Evolutionary conservation across 176 grass and related monocot species (phyloP).

Genomic region (Carex parvula): DNA sequence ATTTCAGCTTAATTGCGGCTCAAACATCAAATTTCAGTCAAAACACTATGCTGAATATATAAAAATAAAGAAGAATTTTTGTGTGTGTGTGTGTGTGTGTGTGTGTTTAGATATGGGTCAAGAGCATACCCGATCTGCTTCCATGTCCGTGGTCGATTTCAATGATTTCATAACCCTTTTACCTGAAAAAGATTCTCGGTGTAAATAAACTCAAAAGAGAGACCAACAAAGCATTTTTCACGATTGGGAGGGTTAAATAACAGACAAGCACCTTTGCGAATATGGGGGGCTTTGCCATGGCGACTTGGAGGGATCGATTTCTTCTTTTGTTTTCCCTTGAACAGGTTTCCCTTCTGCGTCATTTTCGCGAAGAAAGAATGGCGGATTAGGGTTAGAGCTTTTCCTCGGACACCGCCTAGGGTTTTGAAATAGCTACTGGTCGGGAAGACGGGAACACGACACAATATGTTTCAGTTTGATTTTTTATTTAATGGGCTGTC

Average conservation of each 20-base stretch:
- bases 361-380: conserved; percentile 25
- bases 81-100: too few species aligned
- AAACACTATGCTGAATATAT: neutral
- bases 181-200: conserved; percentile 33
- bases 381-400: conserved; percentile 1
- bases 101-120: too few species aligned
- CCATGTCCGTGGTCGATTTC: conserved; percentile 66
- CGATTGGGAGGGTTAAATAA: neutral
- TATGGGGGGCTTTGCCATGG: conserved; percentile 61
- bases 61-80: neutral
- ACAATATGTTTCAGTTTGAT: neutral
- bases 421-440: neutral
- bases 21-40: neutral
- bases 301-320: conserved; percentile 74
- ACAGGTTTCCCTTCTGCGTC: conserved; percentile 87
- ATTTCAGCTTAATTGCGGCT: neutral
- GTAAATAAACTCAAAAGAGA: conserved; percentile 1
- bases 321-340: conserved; percentile 81
- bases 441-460: neutral
- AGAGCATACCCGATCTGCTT: conserved; percentile 51
- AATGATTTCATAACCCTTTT: conserved; percentile 59
- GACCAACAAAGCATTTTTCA: neutral
- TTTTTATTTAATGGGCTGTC: neutral
- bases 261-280: conserved; percentile 62
- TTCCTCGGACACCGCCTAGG: neutral